Evolutionary conservation across 345 rosid genomes (phyloP), one percentile per base, ranked within the genome.

Genomic region (Pugionium dolabratum): DNA sequence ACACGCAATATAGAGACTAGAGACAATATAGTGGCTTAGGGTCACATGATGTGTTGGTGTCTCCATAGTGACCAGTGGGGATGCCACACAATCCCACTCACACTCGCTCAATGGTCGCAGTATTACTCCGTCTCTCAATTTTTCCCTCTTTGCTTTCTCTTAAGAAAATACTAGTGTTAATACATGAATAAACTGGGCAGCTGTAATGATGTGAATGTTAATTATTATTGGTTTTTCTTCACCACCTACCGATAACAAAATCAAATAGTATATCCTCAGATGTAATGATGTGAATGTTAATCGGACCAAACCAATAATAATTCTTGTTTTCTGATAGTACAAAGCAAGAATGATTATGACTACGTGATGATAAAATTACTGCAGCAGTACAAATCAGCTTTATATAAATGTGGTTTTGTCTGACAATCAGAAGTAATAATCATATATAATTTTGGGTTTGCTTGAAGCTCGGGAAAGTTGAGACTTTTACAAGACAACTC

Each of bases 381-480:
- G 31, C 31, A 52, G 55, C 76, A 66, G 59, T 65, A 36, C 51
- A 59, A 50, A 73, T 66, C 67, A 66, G 72, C 68, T 73, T 66
- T 73, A 64, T 50, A 57, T 57, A 64, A 66, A 5, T 45, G 63
- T 58, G 48, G 46, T 51, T 65, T 64, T 72, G 60, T 58, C 76
- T 65, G 71, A 72, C 61, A 54, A 58, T 72, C 44, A 49, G 11
- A n/a, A 63, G 47, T 63, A 55, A 58, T 65, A 71, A 65, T 72
- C 66, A 72, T 51, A 72, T 44, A 58, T 42, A 41, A 64, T 42
- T 54, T 66, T 29, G 54, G 28, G 62, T 73, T 66, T 73, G 76
- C 76, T 73, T 73, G 71, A 66, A 73, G 71, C 66, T 65, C 36
- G 76, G 71, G 71, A 65, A 73, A 73, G 76, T 50, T 58, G 76